A percentile compares a stretch with the other conserved stretches of the same genome.
phyloP scores from a whole-genome alignment of 2,329 filamentous ascomycete species.

The Ceratocystis colombiana region DNA sequence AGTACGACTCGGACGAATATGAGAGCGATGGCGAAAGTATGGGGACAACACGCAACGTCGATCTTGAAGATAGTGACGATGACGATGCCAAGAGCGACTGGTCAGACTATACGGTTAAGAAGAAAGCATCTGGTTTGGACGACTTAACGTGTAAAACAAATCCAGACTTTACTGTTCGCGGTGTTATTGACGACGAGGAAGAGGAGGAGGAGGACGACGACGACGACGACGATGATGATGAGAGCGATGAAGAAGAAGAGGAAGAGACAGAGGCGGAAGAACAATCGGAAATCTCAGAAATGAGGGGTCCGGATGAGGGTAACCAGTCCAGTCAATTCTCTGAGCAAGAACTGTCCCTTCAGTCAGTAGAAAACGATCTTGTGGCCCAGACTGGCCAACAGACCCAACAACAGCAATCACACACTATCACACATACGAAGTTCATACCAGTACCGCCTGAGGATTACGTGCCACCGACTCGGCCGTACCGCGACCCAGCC shows the following conservation, averaged over 20 bases:
- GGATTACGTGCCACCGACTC: conserved; percentile 69
- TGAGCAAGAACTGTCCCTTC: conserved; percentile 20
- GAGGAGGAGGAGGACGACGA: conserved; percentile 32
- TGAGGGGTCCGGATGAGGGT: conserved; percentile 30
- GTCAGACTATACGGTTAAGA: conserved; percentile 66
- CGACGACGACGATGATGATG: conserved; percentile 30
- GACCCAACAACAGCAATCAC: conserved; percentile 28
- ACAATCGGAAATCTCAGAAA: conserved; percentile 34
- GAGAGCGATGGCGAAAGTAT: conserved; percentile 81
- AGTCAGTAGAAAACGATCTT: conserved; percentile 8
- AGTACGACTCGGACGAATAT: conserved; percentile 52
- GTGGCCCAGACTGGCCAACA: not conserved
- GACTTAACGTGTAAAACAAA: conserved; percentile 32
- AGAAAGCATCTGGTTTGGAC: conserved; percentile 46
- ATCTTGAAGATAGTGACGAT: conserved; percentile 41
- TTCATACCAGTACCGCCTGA: conserved; percentile 76
- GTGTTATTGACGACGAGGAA: conserved; percentile 30
- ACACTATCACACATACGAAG: conserved; percentile 48
- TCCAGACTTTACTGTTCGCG: conserved; percentile 38
- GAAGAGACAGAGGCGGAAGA: conserved; percentile 19
- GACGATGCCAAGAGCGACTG: conserved; percentile 60
- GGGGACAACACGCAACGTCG: conserved; percentile 54
- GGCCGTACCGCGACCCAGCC: conserved; percentile 69
- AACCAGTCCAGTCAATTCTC: conserved; percentile 28
- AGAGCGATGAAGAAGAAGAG: conserved; percentile 15